Base-by-base conservation (phyloP, 768 basidiomycete species). In the Cubamyces sp. region DNA sequence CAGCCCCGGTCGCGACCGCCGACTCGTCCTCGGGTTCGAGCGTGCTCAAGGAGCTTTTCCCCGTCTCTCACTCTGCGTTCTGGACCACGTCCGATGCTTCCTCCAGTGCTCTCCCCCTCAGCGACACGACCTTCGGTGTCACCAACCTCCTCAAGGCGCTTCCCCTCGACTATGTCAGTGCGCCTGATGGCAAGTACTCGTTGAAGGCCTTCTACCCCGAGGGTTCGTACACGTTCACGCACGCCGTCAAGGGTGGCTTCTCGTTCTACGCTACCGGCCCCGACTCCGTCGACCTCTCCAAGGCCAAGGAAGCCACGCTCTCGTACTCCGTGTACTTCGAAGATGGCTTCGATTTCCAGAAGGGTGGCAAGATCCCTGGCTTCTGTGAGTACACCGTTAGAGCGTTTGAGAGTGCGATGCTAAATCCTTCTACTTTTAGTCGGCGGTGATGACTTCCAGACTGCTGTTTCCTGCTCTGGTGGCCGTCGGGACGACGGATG, bases 341-440 rank as follows among this genome's bases (percentile, higher is more conserved):
- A 30, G 70, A 79, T 15, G 88, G 82, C 28, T 90, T 87, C 71
- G 78, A 79, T n/a, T 90, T 82, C 75, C 78, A 84, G 65, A 80
- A 79, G 66, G 88, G 89, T 60, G 89, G 89, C 46, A 91, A 90
- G 73, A 78, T 91, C 25, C 89, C 88, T 19, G 89, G 88, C 65
- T 73, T 90, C 66, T 89, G 86, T 87, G 67, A 67, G 83, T 78
- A n/a, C 34, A 45, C n/a, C 41, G 57, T n/a, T 34, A n/a, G 21
- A 11, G n/a, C 21, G 30, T 37, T n/a, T 14, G 3, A 14, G 54
- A 42, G 25, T 3, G 19, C 8, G 15, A 15, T 25, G 6, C 16
- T 16, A 41, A 14, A 30, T 14, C 34, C 34, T 2, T 15, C 3
- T 3, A 37, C 25, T 34, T 25, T 16, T 16, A 86, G 84, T 84